Base-by-base conservation (phyloP, 2,329 filamentous ascomycete species). In the Paraphaeosphaeria sporulosa region DNA sequence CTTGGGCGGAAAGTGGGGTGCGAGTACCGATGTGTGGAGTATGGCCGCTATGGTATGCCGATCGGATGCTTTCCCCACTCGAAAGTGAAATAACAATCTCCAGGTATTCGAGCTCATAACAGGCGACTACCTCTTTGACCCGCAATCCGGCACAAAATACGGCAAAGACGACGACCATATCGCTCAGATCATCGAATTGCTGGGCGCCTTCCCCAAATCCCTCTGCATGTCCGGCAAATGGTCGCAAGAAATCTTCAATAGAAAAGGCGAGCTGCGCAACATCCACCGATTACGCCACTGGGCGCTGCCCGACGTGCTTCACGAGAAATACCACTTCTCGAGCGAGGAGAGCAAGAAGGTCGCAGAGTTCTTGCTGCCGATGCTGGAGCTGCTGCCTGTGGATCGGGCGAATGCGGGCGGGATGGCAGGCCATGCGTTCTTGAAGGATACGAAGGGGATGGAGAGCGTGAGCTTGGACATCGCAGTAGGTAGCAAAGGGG, bases 151-250 rank as follows among this genome's bases (percentile, higher is more conserved):
- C 64, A 98, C 94, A 44, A 98, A 98, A 80, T 99, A 99, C 78
- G 95, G 95, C 76, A 99, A 99, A 81, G 95, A 99, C 75, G 95
- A 99, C 81, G 95, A 99, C 76, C 95, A 99, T 81, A 97, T 99
- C 67, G 95, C 95, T 10, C 95, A 99, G 77, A 98, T 99, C 71
- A 98, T 99, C 76, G 95, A 99, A 79, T 86, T 99, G 5, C 88
- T 99, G 19, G 95, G 95, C 9, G 89, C 91, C 0, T 98, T 98
- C 76, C 94, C 95, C 56, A 96, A 96, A 77, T 91, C 92, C 4
- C 86, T 98, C 52, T 97, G 93, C 79, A 86, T 97, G 57, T 90
- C 91, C 1, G 95, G 95, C 54, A 97, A 97, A 80, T 98, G 95
- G 95, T 94, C 90, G 15, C 94, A 97, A 78, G 95, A 98, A 78